phyloP scores from a whole-genome alignment of 306 rosid genomes.

The Corylus heterophylla region DNA sequence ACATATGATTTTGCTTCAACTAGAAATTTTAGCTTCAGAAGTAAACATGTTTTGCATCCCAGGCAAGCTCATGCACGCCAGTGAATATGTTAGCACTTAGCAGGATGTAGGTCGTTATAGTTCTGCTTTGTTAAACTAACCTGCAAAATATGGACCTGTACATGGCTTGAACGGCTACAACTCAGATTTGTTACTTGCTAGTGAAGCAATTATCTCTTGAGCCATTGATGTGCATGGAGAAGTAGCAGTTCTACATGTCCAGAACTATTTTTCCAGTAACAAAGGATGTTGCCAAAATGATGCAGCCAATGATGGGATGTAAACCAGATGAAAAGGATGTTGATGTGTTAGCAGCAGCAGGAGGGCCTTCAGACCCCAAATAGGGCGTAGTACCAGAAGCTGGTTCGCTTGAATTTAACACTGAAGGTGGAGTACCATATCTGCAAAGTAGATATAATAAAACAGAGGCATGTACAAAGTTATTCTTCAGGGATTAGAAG shows the following conservation, averaged over 20 bases:
- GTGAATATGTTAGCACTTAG: conserved; percentile 12
- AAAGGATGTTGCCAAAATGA: conserved; percentile 42
- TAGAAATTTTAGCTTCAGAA: conserved; percentile 12
- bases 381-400: conserved; percentile 51
- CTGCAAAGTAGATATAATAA: conserved; percentile 42
- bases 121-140: conserved; percentile 17
- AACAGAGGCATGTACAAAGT: conserved; percentile 12
- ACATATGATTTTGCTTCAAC: neutral
- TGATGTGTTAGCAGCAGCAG: conserved; percentile 34
- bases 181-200: neutral
- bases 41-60: conserved; percentile 11
- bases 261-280: conserved; percentile 33
- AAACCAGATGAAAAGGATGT: conserved; percentile 46
- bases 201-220: conserved; percentile 19
- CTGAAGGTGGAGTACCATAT: conserved; percentile 51
- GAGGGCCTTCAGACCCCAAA: conserved; percentile 51
- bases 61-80: conserved; percentile 16
- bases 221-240: conserved; percentile 9
- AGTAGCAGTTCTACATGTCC: conserved; percentile 25
- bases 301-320: conserved; percentile 49
- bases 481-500: conserved; percentile 25
- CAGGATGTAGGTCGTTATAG: neutral
- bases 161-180: conserved; percentile 24
- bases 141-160: conserved; percentile 35
- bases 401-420: conserved; percentile 63